phyloP scores from a whole-genome alignment of 495 filamentous ascomycete species.

The Annulohypoxylon bovei region DNA sequence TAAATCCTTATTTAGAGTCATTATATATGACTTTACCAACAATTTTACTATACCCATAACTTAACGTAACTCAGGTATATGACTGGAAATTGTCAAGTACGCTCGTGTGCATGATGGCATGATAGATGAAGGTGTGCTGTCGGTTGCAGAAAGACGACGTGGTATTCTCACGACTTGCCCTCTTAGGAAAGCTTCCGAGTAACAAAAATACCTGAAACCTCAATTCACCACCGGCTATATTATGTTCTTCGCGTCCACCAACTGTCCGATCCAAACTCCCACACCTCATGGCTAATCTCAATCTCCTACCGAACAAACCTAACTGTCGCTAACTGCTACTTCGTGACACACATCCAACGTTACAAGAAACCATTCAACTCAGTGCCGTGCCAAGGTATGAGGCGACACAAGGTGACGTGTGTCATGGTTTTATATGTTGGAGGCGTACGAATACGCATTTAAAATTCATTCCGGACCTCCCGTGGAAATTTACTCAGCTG shows the following conservation, averaged over 20 bases:
- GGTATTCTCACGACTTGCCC: constrained; percentile 14
- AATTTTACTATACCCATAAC: neutral
- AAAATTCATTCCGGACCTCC: neutral
- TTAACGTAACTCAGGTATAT: neutral
- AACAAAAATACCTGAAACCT: constrained; percentile 34
- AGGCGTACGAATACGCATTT: neutral
- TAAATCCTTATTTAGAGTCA: neutral
- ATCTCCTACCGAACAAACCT: constrained; percentile 5
- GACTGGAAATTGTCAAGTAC: neutral
- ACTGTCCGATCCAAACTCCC: neutral
- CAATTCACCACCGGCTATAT: constrained; percentile 13
- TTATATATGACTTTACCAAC: neutral
- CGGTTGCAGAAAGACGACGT: neutral
- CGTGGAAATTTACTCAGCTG: neutral
- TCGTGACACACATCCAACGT: constrained; percentile 31
- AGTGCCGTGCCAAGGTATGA: constrained; percentile 1
- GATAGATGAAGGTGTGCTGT: neutral
- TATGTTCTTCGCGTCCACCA: constrained; percentile 5
- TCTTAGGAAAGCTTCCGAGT: constrained; percentile 23
- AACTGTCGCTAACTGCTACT: neutral
- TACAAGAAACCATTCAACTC: constrained; percentile 2
- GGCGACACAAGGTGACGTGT: constrained; percentile 13
- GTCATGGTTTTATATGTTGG: constrained; percentile 4
- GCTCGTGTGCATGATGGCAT: neutral
- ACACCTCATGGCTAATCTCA: neutral